Evolutionary conservation across 176 grass and related monocot species (phyloP).

Genomic region (Musa schizocarpa): DNA sequence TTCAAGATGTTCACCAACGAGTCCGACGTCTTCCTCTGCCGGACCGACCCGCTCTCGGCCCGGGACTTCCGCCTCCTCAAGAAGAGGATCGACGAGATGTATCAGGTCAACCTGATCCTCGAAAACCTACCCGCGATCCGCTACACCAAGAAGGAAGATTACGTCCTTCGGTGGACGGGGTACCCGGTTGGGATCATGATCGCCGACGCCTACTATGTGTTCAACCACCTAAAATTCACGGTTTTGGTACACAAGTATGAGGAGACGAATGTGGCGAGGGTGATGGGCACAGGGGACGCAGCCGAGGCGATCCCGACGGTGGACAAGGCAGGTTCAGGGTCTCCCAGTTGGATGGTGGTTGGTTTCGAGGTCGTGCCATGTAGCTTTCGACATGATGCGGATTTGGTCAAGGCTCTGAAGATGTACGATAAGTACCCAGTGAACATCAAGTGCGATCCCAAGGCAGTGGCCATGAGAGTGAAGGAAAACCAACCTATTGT

Average conservation of each 20-base stretch:
- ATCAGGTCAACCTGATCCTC: conserved; percentile 38
- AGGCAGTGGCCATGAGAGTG: conserved; percentile 28
- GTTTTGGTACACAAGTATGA: conserved; percentile 47
- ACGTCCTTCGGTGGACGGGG: conserved; percentile 35
- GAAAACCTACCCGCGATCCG: conserved; percentile 40
- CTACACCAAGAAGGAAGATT: conserved; percentile 32
- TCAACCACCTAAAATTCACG: conserved; percentile 41
- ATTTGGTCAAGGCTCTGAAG: conserved; percentile 24
- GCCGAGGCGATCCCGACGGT: conserved; percentile 25
- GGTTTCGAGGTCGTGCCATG: conserved; percentile 46
- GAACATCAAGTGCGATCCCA: conserved; percentile 34
- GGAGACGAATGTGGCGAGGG: conserved; percentile 31
- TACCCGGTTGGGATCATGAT: conserved; percentile 25
- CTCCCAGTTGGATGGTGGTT: conserved; percentile 33
- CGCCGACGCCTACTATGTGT: conserved; percentile 22
- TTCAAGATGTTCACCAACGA: conserved; percentile 41
- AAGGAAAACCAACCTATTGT: conserved; percentile 33
- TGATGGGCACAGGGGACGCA: conserved; percentile 32
- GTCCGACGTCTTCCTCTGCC: conserved; percentile 31
- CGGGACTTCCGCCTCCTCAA: conserved; percentile 20
- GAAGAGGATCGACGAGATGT: conserved; percentile 46
- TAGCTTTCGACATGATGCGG: conserved; percentile 26
- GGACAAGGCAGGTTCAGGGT: conserved; percentile 5
- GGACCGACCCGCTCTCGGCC: conserved; percentile 17
- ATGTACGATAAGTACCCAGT: conserved; percentile 40